A percentile compares a stretch with the other conserved stretches of the same genome.
These are phyloP conservation scores for Wickerhamiella sergipiensis DNA, from an alignment of 805 yeast genomes.

Conservation along the genomic window DNA sequence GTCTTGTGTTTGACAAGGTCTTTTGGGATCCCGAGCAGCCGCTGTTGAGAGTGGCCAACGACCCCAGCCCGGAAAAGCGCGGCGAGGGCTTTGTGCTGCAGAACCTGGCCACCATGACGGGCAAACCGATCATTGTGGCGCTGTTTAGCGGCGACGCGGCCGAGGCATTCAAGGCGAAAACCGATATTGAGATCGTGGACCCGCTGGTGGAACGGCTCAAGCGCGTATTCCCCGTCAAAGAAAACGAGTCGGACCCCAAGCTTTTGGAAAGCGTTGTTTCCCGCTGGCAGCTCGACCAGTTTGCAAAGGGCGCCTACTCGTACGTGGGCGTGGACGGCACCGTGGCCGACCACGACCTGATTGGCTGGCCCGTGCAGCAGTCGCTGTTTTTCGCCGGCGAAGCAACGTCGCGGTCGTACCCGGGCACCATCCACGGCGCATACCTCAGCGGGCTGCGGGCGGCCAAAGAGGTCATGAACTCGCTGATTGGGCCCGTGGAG, in stretches of 20 bases:
- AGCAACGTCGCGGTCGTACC: slow-evolving; percentile 29
- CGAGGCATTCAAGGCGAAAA: slow-evolving; percentile 17
- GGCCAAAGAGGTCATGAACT: slow-evolving; percentile 28
- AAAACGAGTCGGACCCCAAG: slow-evolving; percentile 11
- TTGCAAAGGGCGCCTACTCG: slow-evolving; percentile 63
- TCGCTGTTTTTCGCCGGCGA: slow-evolving; percentile 32
- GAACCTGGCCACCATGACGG: slow-evolving; percentile 25
- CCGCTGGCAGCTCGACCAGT: slow-evolving; percentile 72
- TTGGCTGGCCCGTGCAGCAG: slow-evolving; percentile 27
- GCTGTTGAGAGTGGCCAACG: slow-evolving; percentile 21
- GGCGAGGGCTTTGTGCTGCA: slow-evolving; percentile 29
- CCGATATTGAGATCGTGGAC: slow-evolving; percentile 25
- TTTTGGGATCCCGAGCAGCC: slow-evolving; percentile 29
- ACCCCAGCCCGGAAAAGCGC: slow-evolving; percentile 14
- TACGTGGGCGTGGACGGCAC: slow-evolving; percentile 31
- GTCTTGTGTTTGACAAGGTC: slow-evolving; percentile 24
- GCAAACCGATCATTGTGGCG: slow-evolving; percentile 28
- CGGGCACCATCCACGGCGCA: slow-evolving; percentile 33
- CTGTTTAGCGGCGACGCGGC: slow-evolving; percentile 29
- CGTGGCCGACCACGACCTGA: slow-evolving; percentile 28
- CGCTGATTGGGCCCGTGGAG: slow-evolving; percentile 28
- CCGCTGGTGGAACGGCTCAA: slow-evolving; percentile 22
- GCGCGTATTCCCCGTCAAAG: slow-evolving; percentile 18
- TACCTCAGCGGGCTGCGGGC: slow-evolving; percentile 30
- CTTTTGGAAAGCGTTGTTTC: slow-evolving; percentile 35